Percentiles rank a stretch among this genome's conserved stretches.
phyloP scores from a whole-genome alignment of 257 asterid species.

The Thymus quinquecostatus region DNA sequence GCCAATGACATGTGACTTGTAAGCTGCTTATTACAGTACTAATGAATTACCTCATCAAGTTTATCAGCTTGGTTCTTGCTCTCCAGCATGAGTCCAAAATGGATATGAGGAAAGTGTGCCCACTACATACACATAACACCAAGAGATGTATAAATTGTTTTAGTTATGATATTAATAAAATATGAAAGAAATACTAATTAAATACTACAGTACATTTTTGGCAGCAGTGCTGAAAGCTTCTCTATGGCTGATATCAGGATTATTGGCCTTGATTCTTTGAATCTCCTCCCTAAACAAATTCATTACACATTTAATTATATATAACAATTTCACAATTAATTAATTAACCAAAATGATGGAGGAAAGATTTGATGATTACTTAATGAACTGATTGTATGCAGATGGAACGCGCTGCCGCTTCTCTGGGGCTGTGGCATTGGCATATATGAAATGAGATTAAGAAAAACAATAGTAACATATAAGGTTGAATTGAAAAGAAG shows the following conservation, averaged over 20 bases:
- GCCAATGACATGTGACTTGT: too few relatives aligned
- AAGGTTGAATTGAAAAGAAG: too few relatives aligned
- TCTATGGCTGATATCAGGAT: slow-evolving; percentile 86
- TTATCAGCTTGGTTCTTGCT: slow-evolving; percentile 59
- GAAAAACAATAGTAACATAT: too few relatives aligned
- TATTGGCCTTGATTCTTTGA: slow-evolving; percentile 85
- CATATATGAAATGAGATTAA: not conserved
- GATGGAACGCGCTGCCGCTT: slow-evolving; percentile 92
- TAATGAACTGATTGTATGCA: slow-evolving; percentile 93
- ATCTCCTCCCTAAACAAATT: slow-evolving; percentile 70
- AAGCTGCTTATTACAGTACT: too few relatives aligned
- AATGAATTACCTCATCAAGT: slow-evolving; percentile 40
- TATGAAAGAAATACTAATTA: not conserved
- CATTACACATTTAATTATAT: not conserved
- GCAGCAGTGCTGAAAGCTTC: slow-evolving; percentile 97
- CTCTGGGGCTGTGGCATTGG: slow-evolving; percentile 74
- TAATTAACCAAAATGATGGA: not conserved
- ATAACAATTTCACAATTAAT: not conserved
- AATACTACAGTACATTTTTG: slow-evolving; percentile 55
- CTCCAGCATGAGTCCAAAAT: slow-evolving; percentile 91
- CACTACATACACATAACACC: slow-evolving; percentile 47
- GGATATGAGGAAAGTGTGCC: slow-evolving; percentile 97
- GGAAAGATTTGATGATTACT: slow-evolving; percentile 39
- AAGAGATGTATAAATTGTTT: not conserved
- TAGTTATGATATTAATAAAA: not conserved